Conservation (phyloP, 306 rosid species). For the Inga laurina region DNA sequence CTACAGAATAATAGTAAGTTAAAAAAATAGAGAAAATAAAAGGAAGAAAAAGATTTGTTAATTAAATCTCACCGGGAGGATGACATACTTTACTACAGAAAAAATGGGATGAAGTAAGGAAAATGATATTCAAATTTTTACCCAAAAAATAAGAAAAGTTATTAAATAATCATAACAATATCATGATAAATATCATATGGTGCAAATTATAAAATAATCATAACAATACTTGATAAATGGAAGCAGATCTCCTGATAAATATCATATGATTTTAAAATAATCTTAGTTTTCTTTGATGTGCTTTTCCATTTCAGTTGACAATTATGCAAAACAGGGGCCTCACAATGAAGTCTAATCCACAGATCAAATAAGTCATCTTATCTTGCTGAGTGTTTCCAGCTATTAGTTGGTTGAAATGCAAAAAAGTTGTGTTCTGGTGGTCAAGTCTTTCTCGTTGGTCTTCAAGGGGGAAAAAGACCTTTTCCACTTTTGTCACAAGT, state of each 20-base stretch:
- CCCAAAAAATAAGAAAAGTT: no score
- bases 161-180: no score
- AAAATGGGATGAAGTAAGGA: background rate
- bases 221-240: no score
- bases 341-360: background rate
- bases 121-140: no score
- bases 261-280: background rate
- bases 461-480: no score
- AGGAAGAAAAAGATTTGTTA: no score
- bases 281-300: background rate
- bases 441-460: background rate
- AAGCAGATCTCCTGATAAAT: no score
- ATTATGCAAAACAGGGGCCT: background rate
- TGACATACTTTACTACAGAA: background rate
- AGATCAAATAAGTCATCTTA: background rate
- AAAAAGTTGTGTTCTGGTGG: background rate
- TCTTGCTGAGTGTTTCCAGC: background rate
- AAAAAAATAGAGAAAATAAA: background rate
- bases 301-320: background rate
- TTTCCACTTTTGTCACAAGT: no score
- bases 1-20: background rate
- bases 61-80: background rate
- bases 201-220: no score
- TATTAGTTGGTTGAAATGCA: background rate
- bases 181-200: no score